Evolutionary conservation across 345 rosid genomes (phyloP).

Genomic region (Syzygium aqueum): DNA sequence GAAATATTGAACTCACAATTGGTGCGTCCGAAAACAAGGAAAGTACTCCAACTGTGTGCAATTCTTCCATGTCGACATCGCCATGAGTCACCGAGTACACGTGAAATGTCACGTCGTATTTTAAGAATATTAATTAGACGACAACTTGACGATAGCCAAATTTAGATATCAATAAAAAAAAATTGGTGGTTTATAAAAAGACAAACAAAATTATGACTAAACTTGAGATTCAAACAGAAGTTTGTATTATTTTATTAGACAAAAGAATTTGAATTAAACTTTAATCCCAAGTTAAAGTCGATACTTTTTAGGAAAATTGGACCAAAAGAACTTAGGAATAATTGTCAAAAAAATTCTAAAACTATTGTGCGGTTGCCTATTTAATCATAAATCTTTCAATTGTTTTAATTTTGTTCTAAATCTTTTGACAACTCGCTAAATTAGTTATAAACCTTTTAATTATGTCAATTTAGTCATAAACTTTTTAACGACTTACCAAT

Average conservation of each 20-base stretch:
- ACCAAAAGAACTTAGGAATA: neutral
- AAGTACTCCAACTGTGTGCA: neutral
- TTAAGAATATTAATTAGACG: neutral
- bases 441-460: too few species aligned
- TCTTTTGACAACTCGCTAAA: too few species aligned
- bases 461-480: too few species aligned
- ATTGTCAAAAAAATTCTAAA: neutral
- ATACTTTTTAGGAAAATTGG: neutral
- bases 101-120: neutral
- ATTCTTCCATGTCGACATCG: neutral
- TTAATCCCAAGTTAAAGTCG: neutral
- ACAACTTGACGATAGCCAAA: neutral
- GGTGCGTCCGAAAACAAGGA: neutral
- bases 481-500: too few species aligned
- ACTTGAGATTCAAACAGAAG: neutral
- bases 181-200: neutral
- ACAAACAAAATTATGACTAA: neutral
- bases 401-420: too few species aligned
- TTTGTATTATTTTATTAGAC: neutral
- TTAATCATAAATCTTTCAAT: too few species aligned
- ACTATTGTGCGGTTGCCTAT: too few species aligned
- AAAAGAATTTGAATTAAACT: neutral
- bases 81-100: accelerated
- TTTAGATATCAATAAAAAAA: neutral
- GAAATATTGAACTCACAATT: too few species aligned